Percentiles rank a stretch among this genome's conserved stretches.
Evolutionary conservation across 495 filamentous ascomycete species (phyloP).

Genomic region (Trichoderma reesei): DNA sequence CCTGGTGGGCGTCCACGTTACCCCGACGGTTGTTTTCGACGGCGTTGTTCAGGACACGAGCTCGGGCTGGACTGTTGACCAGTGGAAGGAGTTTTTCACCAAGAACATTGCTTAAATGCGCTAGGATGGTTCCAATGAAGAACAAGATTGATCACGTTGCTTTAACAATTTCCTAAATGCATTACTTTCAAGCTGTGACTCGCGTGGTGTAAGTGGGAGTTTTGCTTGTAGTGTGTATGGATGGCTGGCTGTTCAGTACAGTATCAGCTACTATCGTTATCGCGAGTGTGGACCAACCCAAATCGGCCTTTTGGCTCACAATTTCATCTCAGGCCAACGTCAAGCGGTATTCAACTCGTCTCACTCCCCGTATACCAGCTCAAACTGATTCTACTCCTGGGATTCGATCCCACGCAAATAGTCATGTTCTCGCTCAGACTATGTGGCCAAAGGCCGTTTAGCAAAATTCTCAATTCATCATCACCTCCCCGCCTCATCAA

Average conservation of each 20-base stretch:
- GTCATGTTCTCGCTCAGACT: neutral
- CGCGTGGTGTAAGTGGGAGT: no score
- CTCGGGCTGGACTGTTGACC: constrained; percentile 62
- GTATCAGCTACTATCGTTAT: neutral
- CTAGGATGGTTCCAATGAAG: no score
- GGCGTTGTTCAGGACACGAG: constrained; percentile 67
- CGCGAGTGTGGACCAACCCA: neutral
- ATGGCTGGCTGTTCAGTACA: no score
- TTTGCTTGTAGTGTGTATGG: no score
- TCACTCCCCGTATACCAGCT: no score
- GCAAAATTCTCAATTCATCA: neutral
- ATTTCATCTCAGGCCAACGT: no score
- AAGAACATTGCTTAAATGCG: constrained; percentile 56
- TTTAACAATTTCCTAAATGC: no score
- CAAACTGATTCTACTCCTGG: no score
- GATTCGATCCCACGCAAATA: neutral
- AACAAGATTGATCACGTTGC: no score
- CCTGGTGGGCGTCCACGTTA: constrained; percentile 74
- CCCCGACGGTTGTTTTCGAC: constrained; percentile 81
- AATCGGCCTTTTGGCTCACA: no score
- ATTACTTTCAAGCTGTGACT: no score
- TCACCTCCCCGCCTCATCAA: neutral
- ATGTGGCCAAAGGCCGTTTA: neutral
- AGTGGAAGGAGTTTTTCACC: constrained; percentile 80
- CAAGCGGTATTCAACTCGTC: no score